Percentiles rank a stretch among this genome's conserved stretches.
Conservation (phyloP, 1,139 yeast genomes). For the Nakaseomyces delphensis region DNA sequence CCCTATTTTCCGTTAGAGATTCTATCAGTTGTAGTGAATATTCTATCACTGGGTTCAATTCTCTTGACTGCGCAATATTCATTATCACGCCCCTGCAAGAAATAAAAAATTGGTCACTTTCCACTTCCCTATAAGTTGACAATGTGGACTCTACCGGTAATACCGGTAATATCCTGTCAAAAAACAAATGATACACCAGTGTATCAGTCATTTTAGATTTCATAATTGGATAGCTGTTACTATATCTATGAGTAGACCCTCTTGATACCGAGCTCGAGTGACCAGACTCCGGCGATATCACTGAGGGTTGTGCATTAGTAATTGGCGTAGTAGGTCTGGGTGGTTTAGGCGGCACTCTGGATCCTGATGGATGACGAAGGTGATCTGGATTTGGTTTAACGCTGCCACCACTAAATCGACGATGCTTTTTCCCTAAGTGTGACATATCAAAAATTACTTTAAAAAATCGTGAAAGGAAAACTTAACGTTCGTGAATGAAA, state of each 20-base stretch:
- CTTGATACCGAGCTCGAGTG: conserved; percentile 1
- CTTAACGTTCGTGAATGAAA: no score
- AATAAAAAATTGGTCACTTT: conserved; percentile 17
- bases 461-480: not conserved
- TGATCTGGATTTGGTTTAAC: conserved; percentile 1
- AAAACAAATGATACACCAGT: conserved; percentile 15
- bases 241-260: not conserved
- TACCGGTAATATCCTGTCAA: conserved; percentile 17
- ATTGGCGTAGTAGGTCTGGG: conserved; percentile 5
- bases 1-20: conserved; percentile 16
- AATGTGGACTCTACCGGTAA: conserved; percentile 19
- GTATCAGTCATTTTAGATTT: conserved; percentile 14
- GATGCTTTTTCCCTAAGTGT: conserved; percentile 1
- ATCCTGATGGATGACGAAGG: conserved; percentile 1
- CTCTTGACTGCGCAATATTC: conserved; percentile 19
- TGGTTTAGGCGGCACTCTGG: conserved; percentile 1
- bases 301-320: conserved; percentile 1
- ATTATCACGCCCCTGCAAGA: conserved; percentile 21
- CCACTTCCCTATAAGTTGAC: conserved; percentile 22
- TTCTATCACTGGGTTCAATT: conserved; percentile 17
- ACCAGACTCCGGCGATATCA: conserved; percentile 5
- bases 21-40: conserved; percentile 19
- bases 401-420: conserved; percentile 1
- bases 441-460: not conserved
- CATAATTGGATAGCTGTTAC: not conserved